phyloP scores from a whole-genome alignment of 1,284 basidiomycete species.

The Coniferiporia sulphurascens region DNA sequence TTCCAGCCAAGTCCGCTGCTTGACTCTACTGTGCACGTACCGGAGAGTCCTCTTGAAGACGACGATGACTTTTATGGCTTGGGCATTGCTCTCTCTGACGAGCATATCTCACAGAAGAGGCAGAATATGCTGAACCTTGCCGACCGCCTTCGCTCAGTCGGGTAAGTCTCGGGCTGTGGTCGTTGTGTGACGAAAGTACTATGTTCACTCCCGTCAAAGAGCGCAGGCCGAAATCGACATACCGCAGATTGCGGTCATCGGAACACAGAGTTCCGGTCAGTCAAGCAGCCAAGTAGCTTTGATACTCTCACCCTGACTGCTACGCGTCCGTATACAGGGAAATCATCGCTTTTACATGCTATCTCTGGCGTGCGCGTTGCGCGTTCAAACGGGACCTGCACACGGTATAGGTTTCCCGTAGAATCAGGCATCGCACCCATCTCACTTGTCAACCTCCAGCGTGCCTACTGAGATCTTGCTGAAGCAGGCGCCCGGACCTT shows the following conservation, averaged over 20 bases:
- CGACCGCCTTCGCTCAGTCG: conserved; percentile 49
- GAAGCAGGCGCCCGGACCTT: conserved; percentile 33
- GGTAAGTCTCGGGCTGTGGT: conserved; percentile 33
- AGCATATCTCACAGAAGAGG: conserved; percentile 32
- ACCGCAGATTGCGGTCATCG: conserved; percentile 66
- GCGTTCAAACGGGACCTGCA: not conserved
- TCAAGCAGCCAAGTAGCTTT: not conserved
- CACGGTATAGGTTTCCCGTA: not conserved
- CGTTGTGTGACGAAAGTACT: not conserved
- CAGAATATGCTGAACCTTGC: conserved; percentile 46
- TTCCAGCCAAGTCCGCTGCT: too few species aligned
- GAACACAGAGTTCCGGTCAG: conserved; percentile 49
- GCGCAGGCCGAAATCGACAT: conserved; percentile 63
- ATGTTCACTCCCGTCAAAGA: conserved; percentile 28
- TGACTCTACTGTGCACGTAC: too few species aligned
- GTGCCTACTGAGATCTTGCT: conserved; percentile 62
- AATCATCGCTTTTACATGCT: not conserved
- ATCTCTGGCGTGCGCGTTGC: not conserved
- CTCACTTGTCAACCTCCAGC: not conserved
- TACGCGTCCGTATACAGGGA: not conserved
- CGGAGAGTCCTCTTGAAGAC: not conserved
- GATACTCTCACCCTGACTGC: not conserved
- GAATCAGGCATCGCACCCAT: not conserved
- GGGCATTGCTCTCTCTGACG: conserved; percentile 42
- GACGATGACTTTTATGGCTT: not conserved